These are phyloP conservation scores for Zygnema cylindricum DNA, from an alignment of 139 green algal species.

Conservation along the genomic window DNA sequence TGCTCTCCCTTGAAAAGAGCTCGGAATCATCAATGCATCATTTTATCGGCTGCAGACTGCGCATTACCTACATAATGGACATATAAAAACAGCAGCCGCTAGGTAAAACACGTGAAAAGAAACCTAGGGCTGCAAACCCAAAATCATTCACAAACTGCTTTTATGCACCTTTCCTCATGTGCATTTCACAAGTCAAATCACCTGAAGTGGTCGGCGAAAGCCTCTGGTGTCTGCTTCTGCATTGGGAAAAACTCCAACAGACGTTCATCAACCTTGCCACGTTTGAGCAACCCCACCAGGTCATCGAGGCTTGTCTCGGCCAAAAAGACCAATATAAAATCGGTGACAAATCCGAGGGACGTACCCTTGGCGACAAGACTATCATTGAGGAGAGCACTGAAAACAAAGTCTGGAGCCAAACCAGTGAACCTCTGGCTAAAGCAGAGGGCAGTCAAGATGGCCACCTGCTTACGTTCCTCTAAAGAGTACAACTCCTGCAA, in stretches of 20 bases:
- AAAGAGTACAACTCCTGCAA: conserved; percentile 50
- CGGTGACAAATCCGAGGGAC: conserved; percentile 82
- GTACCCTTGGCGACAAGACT: conserved; percentile 87
- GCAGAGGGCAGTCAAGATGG: conserved; percentile 46
- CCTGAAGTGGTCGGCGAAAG: conserved; percentile 84
- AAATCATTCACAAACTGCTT: too few relatives aligned
- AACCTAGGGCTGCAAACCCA: too few relatives aligned
- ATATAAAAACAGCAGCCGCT: too few relatives aligned
- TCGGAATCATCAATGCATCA: too few relatives aligned
- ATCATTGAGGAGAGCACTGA: conserved; percentile 83
- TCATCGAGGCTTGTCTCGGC: conserved; percentile 73
- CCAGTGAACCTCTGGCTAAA: conserved; percentile 56
- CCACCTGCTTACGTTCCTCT: conserved; percentile 60
- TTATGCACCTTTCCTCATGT: too few relatives aligned
- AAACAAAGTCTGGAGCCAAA: conserved; percentile 78
- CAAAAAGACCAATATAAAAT: conserved; percentile 81
- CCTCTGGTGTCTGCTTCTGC: conserved; percentile 76
- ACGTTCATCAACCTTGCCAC: conserved; percentile 80
- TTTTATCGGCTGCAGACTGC: too few relatives aligned
- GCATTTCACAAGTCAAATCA: too few relatives aligned
- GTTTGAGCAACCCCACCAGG: conserved; percentile 83
- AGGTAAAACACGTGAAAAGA: too few relatives aligned
- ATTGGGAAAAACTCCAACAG: conserved; percentile 92
- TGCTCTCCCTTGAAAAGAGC: too few relatives aligned
- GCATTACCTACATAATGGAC: too few relatives aligned